A percentile compares a stretch with the other conserved stretches of the same genome.
Conservation (phyloP, 2,329 filamentous ascomycete genomes). For the Monilinia vaccinii-corymbosi region DNA sequence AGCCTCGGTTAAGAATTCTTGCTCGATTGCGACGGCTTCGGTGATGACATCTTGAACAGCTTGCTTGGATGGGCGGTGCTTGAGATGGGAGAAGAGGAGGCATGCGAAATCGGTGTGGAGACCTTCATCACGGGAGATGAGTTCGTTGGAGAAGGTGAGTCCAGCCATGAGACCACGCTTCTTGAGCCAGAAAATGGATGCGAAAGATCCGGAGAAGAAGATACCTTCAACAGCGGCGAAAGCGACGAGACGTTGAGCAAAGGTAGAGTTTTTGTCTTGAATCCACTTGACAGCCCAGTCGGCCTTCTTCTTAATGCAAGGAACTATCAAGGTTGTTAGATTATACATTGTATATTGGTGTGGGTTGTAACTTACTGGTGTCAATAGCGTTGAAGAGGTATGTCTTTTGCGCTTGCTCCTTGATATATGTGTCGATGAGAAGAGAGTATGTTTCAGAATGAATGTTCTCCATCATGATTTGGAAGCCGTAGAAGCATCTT, state of each 20-base stretch:
- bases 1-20: slow-evolving; percentile 96
- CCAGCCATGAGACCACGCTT: slow-evolving; percentile 99
- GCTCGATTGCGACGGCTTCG: slow-evolving; percentile 88
- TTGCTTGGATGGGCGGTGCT: slow-evolving; percentile 77
- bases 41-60: slow-evolving; percentile 81
- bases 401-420: slow-evolving; percentile 85
- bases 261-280: slow-evolving; percentile 83
- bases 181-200: slow-evolving; percentile 99
- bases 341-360: neutral
- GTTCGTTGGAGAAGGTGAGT: slow-evolving; percentile 98
- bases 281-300: slow-evolving; percentile 98
- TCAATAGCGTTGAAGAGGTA: slow-evolving; percentile 99
- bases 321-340: slow-evolving; percentile 47
- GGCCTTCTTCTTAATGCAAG: slow-evolving; percentile 96
- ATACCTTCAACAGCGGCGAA: slow-evolving; percentile 98
- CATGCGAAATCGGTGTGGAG: slow-evolving; percentile 99
- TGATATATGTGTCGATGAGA: slow-evolving; percentile 98
- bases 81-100: slow-evolving; percentile 93
- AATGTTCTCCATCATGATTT: slow-evolving; percentile 99
- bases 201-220: slow-evolving; percentile 98
- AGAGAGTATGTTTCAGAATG: slow-evolving; percentile 99
- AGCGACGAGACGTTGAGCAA: slow-evolving; percentile 88
- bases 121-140: slow-evolving; percentile 98
- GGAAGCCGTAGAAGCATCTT: slow-evolving; percentile 99
- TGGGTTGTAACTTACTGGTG: slow-evolving; percentile 57